phyloP scores from a whole-genome alignment of 306 rosid genomes.

The Corylus heterophylla region DNA sequence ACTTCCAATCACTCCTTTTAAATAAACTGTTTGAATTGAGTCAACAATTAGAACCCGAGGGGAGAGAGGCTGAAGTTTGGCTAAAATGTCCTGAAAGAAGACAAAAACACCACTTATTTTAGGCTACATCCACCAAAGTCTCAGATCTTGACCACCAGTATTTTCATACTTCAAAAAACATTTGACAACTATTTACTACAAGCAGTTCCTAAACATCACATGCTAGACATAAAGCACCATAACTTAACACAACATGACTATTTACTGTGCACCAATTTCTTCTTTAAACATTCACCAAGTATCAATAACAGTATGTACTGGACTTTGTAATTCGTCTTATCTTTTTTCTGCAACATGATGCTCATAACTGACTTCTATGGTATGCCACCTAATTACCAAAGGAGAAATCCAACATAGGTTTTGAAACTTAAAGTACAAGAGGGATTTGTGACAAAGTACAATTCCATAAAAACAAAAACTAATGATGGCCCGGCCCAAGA shows the following conservation, averaged over 20 bases:
- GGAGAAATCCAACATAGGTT: background rate
- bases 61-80: conserved; percentile 55
- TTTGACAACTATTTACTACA: background rate
- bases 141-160: conserved; percentile 18
- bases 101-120: conserved; percentile 23
- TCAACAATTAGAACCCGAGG: conserved; percentile 79
- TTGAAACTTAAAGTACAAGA: background rate
- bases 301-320: background rate
- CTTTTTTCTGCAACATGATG: background rate
- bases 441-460: too few species aligned
- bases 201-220: background rate
- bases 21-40: conserved; percentile 89
- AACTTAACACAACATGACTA: background rate
- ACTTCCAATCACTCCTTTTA: conserved; percentile 68
- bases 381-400: background rate
- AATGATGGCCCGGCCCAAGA: background rate
- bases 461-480: too few species aligned
- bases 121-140: conserved; percentile 13
- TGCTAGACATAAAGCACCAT: background rate
- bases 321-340: background rate
- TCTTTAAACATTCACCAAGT: background rate
- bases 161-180: background rate
- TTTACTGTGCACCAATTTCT: background rate
- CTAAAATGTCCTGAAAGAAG: conserved; percentile 72
- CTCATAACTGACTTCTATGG: background rate